Conservation (phyloP, 2,329 filamentous ascomycete genomes). For the Dichotomopilus funicola region DNA sequence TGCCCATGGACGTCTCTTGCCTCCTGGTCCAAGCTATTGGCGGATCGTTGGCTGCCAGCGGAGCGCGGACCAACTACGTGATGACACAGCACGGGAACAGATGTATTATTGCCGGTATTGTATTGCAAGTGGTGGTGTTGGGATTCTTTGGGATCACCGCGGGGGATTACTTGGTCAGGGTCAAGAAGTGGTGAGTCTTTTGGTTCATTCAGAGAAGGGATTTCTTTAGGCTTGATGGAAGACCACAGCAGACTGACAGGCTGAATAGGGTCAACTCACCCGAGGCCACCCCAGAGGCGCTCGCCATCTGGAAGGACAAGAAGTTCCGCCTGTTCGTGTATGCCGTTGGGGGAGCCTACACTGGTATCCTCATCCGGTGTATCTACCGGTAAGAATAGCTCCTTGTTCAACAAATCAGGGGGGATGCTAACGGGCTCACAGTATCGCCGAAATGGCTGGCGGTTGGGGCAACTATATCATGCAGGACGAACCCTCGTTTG, state of each 20-base stretch:
- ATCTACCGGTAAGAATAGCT: conserved; percentile 43
- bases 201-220: too few relatives aligned
- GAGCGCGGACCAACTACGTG: conserved; percentile 30
- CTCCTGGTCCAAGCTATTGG: conserved; percentile 54
- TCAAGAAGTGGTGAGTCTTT: conserved; percentile 27
- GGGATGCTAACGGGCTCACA: conserved; percentile 23
- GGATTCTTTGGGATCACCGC: conserved; percentile 38
- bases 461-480: conserved; percentile 60
- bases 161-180: conserved; percentile 41
- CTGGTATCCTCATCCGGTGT: conserved; percentile 43
- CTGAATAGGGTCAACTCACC: conserved; percentile 28
- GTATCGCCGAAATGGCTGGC: conserved; percentile 57
- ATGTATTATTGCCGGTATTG: conserved; percentile 48
- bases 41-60: conserved; percentile 48
- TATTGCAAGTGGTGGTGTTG: conserved; percentile 47
- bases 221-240: not conserved
- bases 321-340: conserved; percentile 40
- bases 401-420: not conserved
- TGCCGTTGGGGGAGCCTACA: conserved; percentile 41
- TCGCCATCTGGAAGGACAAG: conserved; percentile 37
- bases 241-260: not conserved
- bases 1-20: conserved; percentile 53
- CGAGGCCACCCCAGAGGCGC: conserved; percentile 26
- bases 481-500: conserved; percentile 54
- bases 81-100: conserved; percentile 43